Percentiles rank a stretch among this genome's conserved stretches.
These are phyloP conservation scores for Asterophora parasitica DNA, from an alignment of 768 basidiomycete genomes.

Conservation along the genomic window DNA sequence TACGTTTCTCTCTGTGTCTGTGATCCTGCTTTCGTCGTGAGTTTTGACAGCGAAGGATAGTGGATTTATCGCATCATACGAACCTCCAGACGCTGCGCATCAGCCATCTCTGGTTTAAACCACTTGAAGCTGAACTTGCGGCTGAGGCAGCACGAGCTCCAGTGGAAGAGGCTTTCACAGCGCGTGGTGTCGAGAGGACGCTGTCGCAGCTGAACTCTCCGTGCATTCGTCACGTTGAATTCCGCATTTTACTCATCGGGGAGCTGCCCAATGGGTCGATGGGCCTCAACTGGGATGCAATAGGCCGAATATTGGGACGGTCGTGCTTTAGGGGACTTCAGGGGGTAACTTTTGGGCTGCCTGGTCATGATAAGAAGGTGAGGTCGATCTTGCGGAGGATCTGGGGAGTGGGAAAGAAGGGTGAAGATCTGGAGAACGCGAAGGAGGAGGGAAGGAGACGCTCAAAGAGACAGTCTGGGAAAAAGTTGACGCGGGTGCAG, in stretches of 20 bases:
- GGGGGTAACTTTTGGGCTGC: constrained; percentile 11
- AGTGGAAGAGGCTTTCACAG: constrained; percentile 14
- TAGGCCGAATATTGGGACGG: constrained; percentile 12
- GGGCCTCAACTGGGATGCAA: constrained; percentile 16
- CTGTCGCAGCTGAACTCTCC: constrained; percentile 13
- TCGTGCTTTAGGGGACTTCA: constrained; percentile 11
- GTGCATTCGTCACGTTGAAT: constrained; percentile 13
- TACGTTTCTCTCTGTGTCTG: constrained; percentile 8
- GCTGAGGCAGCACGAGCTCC: neutral
- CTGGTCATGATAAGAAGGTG: constrained; percentile 12
- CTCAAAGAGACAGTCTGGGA: too few relatives aligned
- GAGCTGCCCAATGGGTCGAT: constrained; percentile 1
- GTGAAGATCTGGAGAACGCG: too few relatives aligned
- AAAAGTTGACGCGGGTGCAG: too few relatives aligned
- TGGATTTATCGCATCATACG: constrained; percentile 17
- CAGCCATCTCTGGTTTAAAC: constrained; percentile 21
- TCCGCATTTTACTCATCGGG: constrained; percentile 10
- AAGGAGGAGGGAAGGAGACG: too few relatives aligned
- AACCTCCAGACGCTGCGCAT: constrained; percentile 19
- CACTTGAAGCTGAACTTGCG: neutral
- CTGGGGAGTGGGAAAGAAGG: constrained; percentile 4
- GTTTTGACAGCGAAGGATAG: constrained; percentile 4
- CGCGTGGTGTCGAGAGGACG: constrained; percentile 15
- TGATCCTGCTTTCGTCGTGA: neutral
- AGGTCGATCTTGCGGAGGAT: constrained; percentile 13